Evolutionary conservation across 139 green algal species (phyloP), one percentile per base, ranked within the genome.

Genomic region (Volvox africanus): DNA sequence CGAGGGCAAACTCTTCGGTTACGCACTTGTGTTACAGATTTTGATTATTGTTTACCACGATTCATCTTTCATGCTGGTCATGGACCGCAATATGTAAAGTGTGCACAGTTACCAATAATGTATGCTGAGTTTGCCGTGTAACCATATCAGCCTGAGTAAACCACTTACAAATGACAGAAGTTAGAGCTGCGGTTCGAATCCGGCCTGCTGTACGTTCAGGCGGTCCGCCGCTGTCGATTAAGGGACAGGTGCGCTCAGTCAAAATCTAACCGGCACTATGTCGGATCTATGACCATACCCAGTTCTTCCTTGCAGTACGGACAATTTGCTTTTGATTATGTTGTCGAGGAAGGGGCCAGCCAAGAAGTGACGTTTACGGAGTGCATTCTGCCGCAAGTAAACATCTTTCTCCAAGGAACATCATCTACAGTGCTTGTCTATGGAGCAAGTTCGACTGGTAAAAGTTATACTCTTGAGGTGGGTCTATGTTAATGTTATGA

Each of bases 401-500:
- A 91, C 16, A 83, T 61, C 61, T 91, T 91, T 26, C 75, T 91
- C 0, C 87, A 91, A 32, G 87, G 87, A 1, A 65, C 20, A 21
- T 77, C 83, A 0, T 80, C 73, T 33, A 65, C 76, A 69, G 61
- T 91, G 11, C 76, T 91, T 5, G 71, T 50, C 33, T 91, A 91
- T 80, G 87, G 87, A 21, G 76, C 76, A 32, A 44, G 35, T 1
- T n/a, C 11, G 0, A 91, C 87, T 13, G 87, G 87, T 12, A 91
- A 86, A 76, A 91, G 75, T 1, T 79, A 91, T 67, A 91, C 76
- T 1, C 75, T 91, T 0, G 87, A 91, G 87, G 87, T 91, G 61
- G 0, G 87, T 14, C 21, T 26, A 28, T 28, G 26, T 50, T 69
- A 36, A 1, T 82, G 77, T n/a, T 62, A 19, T 61, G 2, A 77